Base-by-base conservation (phyloP, 192 early-diverging fungal genomes). In the Coemansia sp. region DNA sequence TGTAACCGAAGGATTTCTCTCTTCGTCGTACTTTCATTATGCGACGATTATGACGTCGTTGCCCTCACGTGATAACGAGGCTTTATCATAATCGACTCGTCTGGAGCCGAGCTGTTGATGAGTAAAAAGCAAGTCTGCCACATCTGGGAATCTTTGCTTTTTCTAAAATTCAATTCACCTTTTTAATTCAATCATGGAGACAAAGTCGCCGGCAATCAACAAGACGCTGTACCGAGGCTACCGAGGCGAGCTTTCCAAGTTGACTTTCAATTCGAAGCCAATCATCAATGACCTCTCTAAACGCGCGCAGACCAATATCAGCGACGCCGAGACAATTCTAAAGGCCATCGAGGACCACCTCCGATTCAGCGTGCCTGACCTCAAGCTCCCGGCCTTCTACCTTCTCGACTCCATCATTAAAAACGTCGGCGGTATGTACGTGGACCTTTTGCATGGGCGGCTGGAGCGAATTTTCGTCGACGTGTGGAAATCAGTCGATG, bases 361-460 rank as follows among this genome's bases (percentile, higher is more conserved):
- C 57, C 70, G 69, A 33, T 75, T 81, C 19, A 81, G 61, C 7
- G 73, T 67, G 36, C 73, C 73, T 48, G 69, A 68, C 57, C 37
- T 66, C 24, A 96, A 96, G 79, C 85, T 98, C 11, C 95, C 95
- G 10, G 84, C 90, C 0, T 79, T 98, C 17, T 98, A 95, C 75
- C 82, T 98, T 41, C 85, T 98, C 34, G 97, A 98, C 82, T 98
- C 97, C 17, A 98, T 98, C 21, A 88, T 89, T 72, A 98, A 98
- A 78, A 96, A 96, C 77, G 92, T 95, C 44, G 94, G 95, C 24
- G 88, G 84, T 14, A 81, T 81, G 24, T 98, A 95, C 80, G 64
- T 92, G 4, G 69, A 75, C 17, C 74, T 90, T 21, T 94, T 98
- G 83, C 78, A 86, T 35, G 77, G 86, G 11, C 88, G 91, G 40